Percentiles rank a stretch among this genome's conserved stretches.
Evolutionary conservation across 2,329 filamentous ascomycete genomes (phyloP).

Genomic region (Penicillium oxalicum): DNA sequence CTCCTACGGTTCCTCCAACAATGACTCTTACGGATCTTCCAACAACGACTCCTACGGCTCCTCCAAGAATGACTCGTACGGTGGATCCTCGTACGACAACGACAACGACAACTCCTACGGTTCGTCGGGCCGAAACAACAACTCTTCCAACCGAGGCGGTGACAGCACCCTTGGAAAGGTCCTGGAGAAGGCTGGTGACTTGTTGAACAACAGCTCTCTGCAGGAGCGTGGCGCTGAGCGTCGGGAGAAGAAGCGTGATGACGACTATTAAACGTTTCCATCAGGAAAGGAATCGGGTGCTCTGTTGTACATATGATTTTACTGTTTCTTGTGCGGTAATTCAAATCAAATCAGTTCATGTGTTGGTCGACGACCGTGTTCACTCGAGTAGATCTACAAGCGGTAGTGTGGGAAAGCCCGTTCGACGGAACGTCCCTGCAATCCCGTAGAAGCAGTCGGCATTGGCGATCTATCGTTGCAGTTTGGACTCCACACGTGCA

Average conservation of each 20-base stretch:
- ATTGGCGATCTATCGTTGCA: no score
- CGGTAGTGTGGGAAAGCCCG: no score
- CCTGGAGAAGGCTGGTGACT: constrained; percentile 4
- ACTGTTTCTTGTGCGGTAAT: neutral
- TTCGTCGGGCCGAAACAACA: neutral
- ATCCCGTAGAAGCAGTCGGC: no score
- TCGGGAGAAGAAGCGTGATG: neutral
- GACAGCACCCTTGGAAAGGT: constrained; percentile 3
- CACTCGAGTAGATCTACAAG: no score
- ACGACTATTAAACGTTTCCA: neutral
- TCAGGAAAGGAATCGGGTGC: neutral
- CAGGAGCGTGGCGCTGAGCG: constrained; percentile 4
- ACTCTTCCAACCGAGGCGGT: constrained; percentile 2
- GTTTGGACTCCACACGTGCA: no score
- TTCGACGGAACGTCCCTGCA: no score
- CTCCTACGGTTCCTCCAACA: neutral
- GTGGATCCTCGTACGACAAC: neutral
- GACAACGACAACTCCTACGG: neutral
- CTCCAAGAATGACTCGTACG: neutral
- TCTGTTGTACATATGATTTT: neutral
- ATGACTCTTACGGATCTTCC: neutral
- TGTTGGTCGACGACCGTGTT: no score
- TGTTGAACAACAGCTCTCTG: constrained; percentile 1
- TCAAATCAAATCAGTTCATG: no score
- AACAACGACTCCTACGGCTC: neutral